A percentile compares a stretch with the other conserved stretches of the same genome.
phyloP scores from a whole-genome alignment of 2,329 filamentous ascomycete species.

The Aquanectria penicillioides region DNA sequence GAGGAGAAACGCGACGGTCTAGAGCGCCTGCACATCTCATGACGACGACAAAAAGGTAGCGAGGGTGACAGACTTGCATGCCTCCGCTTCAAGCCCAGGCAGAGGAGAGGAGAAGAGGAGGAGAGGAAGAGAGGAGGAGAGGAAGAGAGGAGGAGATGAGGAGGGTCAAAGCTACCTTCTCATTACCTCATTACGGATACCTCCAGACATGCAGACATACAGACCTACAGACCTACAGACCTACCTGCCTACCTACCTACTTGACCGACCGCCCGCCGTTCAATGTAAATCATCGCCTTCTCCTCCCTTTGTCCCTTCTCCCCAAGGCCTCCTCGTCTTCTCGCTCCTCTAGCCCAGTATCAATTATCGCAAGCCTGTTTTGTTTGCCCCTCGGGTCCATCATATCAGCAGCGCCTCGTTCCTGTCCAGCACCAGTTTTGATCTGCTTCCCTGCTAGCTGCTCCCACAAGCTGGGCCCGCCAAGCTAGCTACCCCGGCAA shows the following conservation, averaged over 20 bases:
- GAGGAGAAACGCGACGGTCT: not conserved
- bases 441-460: not conserved
- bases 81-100: too few relatives aligned
- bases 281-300: not conserved
- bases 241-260: too few relatives aligned
- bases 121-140: too few relatives aligned
- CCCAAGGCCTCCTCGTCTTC: not conserved
- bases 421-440: not conserved
- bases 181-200: too few relatives aligned
- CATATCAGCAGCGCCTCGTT: not conserved
- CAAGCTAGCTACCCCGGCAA: constrained; percentile 13
- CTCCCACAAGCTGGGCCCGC: constrained; percentile 16
- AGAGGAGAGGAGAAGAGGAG: too few relatives aligned
- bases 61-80: not conserved
- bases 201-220: too few relatives aligned
- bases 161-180: not conserved
- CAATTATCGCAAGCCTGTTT: too few relatives aligned
- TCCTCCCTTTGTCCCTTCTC: too few relatives aligned
- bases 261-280: not conserved
- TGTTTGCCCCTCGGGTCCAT: not conserved
- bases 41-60: constrained; percentile 8
- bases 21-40: constrained; percentile 7
- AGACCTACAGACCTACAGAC: too few relatives aligned
- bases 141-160: not conserved
- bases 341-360: not conserved